A percentile compares a stretch with the other conserved stretches of the same genome.
phyloP scores from a whole-genome alignment of 2,329 filamentous ascomycete genomes.

The Trichoderma endophyticum region DNA sequence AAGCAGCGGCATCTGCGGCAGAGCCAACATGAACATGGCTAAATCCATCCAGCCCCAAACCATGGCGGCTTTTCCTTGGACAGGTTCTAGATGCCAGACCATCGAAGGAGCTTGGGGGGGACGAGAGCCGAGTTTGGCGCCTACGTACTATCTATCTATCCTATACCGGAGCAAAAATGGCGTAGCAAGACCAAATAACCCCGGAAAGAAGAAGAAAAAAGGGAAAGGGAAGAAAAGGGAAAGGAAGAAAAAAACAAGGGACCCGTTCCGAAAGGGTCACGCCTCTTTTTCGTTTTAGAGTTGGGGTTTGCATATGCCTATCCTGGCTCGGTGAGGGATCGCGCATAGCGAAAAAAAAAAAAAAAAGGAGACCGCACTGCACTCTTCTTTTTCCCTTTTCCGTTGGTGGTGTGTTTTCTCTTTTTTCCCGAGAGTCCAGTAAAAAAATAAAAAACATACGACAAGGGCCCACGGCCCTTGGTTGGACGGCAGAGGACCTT shows the following conservation, averaged over 20 bases:
- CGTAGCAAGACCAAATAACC: not conserved
- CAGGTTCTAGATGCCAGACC: not conserved
- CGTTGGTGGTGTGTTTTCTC: not conserved
- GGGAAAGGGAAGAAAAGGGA: not conserved
- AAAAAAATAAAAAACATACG: not conserved
- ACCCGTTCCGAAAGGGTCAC: constrained; percentile 10
- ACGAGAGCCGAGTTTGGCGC: not conserved
- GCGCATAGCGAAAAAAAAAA: not conserved
- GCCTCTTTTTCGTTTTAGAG: constrained; percentile 2
- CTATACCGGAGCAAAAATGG: too few relatives aligned
- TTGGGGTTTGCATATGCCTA: not conserved
- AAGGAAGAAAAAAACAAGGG: not conserved
- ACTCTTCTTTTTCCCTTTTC: not conserved
- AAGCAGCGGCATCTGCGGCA: constrained; percentile 1
- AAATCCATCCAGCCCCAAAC: not conserved
- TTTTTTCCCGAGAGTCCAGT: not conserved
- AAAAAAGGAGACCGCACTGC: not conserved
- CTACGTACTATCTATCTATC: not conserved
- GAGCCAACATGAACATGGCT: not conserved
- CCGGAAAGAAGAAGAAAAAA: not conserved
- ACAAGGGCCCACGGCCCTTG: not conserved
- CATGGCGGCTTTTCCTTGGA: not conserved
- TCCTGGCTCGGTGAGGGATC: not conserved
- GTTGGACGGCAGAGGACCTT: not conserved
- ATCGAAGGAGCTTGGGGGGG: not conserved